Base-by-base conservation (phyloP, 2,329 filamentous ascomycete genomes). In the Botryosphaeria dothidea region DNA sequence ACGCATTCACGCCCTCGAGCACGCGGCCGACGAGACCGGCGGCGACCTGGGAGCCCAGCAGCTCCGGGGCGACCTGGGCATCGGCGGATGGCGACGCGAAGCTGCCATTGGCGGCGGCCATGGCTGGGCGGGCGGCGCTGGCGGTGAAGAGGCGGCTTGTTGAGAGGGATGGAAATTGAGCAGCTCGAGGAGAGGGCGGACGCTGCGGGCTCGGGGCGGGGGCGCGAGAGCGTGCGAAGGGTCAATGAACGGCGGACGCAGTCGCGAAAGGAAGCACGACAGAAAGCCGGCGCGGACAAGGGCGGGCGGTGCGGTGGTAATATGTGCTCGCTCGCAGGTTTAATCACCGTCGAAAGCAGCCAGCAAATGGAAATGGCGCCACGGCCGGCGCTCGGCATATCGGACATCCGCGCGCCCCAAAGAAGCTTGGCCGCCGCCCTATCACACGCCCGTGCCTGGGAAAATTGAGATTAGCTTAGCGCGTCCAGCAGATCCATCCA, bases 61-160 rank as follows among this genome's bases (percentile, higher is more conserved):
- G 69, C 49, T 71, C 65, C 27, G 75, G 74, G 31, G 73, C 71
- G 62, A 73, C 70, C 61, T 76, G 74, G 27, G 76, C 76, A 62
- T 78, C 76, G 19, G 76, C 76, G 65, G 75, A 74, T 49, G 76
- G 76, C 73, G 76, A 78, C 46, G 75, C 74, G 65, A 77, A 77
- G 68, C 72, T 78, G 69, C 70, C 72, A 67, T 78, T 78, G 69
- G 73, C 72, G 45, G 71, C 72, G 8, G 56, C 63, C 63, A 65
- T 65, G 63, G 36, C 34, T 21, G 45, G n/a, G 52, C 15, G 43
- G 43, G 21, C 29, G 45, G 43, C 31, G 54, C 54, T 60, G 56
- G 41, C 56, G 41, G 56, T 46, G 56, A 62, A 17, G n/a, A 29
- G 23, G 17, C 23, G 19, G 41, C n/a, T 29, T 46, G 56, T 46